Evolutionary conservation across 2,329 filamentous ascomycete species (phyloP), one percentile per base, ranked within the genome.

Genomic region (Bimuria novae-zelandiae): DNA sequence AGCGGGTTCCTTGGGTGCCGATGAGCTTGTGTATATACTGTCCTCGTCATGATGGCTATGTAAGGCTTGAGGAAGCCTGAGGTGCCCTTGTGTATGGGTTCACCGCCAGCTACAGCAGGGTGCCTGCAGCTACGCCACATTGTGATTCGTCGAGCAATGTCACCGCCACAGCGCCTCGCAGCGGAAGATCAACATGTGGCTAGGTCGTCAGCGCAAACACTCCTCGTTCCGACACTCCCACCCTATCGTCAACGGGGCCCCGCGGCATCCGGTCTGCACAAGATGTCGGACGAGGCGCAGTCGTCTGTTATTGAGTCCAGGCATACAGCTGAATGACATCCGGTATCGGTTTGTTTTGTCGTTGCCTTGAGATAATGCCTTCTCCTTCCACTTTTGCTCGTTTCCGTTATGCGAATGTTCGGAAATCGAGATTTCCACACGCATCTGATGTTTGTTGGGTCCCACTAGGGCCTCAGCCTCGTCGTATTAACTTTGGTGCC

Each of bases 351-450:
- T 41, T n/a, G 52, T 60, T 61, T 59, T 55, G 56, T 64, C 56
- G 65, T 58, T 69, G 67, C 68, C 68, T 70, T 57, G 62, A 46
- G 51, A 61, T 49, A 22, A 47, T 60, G 59, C 64, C 64, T 61
- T 50, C 29, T n/a, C 52, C 42, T 51, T 51, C 59, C 55, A 39
- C 19, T 53, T 61, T 41, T 33, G 49, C 55, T 32, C 37, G 14
- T 17, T 42, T 35, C n/a, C 23, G 12, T 49, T 16, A 48, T 48
- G 44, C 50, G 23, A 29, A 16, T 22, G 12, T 29, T 12, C 35
- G 27, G 32, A 32, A 27, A 39, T 10, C 21, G 25, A 35, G 19
- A 40, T 32, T 54, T 25, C 12, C 23, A 51, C 21, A 19, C 22
- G 30, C 33, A 49, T 48, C 36, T 36, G 35, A 37, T 41, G 42